A percentile compares a stretch with the other conserved stretches of the same genome.
phyloP scores from a whole-genome alignment of 1,284 basidiomycete species.

The Puccinia polysora region DNA sequence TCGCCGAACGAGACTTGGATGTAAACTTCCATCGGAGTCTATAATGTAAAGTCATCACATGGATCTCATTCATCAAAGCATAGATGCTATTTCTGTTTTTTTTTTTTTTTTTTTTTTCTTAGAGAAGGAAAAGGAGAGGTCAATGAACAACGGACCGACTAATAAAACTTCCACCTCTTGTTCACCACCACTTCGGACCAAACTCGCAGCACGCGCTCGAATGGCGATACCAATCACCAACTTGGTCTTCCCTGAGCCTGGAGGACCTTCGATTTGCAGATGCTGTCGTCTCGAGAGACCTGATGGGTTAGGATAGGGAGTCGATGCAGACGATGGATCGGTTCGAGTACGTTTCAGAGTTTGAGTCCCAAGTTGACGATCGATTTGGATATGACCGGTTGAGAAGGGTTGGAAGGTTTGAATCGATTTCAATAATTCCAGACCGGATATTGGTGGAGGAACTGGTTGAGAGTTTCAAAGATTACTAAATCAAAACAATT shows the following conservation, averaged over 20 bases:
- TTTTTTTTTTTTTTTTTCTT: background rate
- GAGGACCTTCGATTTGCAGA: conserved; percentile 31
- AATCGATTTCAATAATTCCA: conserved; percentile 15
- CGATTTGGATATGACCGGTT: conserved; percentile 10
- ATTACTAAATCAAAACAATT: background rate
- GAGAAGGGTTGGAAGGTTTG: conserved; percentile 4
- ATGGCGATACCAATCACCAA: conserved; percentile 14
- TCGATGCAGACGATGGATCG: background rate
- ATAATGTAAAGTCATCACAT: background rate
- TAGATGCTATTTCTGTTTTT: background rate
- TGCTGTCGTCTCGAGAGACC: conserved; percentile 27
- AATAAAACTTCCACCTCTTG: conserved; percentile 24
- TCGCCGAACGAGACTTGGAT: background rate
- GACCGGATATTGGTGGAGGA: conserved; percentile 19
- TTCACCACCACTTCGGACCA: background rate
- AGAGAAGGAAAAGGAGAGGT: too few relatives aligned
- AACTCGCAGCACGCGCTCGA: conserved; percentile 10
- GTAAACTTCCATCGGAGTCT: conserved; percentile 30
- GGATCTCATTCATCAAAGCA: background rate
- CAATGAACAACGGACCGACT: conserved; percentile 1
- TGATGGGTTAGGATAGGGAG: background rate
- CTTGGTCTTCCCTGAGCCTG: conserved; percentile 35
- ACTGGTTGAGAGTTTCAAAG: background rate
- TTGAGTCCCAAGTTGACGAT: conserved; percentile 1
- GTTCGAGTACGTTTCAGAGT: conserved; percentile 12